Conservation (phyloP, 768 basidiomycete genomes). For the Kwoniella newhampshirensis region DNA sequence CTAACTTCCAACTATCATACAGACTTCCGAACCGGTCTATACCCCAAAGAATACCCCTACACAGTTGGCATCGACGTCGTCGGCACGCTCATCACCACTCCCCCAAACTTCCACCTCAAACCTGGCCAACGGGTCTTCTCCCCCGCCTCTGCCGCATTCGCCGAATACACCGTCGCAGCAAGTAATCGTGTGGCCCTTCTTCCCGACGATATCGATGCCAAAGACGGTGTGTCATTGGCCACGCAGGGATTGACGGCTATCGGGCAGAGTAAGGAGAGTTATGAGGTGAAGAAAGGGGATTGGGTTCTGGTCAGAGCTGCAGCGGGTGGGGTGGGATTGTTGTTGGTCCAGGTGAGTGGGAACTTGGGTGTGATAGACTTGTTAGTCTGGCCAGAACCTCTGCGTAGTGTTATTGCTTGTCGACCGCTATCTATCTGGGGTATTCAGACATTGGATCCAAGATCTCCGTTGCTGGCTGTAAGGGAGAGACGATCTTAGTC, state of each 20-base stretch:
- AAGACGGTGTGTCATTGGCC: constrained; percentile 65
- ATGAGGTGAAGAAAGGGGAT: constrained; percentile 72
- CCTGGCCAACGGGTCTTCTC: constrained; percentile 71
- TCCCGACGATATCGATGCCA: constrained; percentile 61
- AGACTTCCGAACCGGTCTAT: constrained; percentile 67
- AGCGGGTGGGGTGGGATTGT: constrained; percentile 76
- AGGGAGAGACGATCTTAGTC: too few species aligned
- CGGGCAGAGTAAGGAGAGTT: constrained; percentile 77
- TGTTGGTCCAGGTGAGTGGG: constrained; percentile 54
- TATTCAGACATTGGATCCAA: too few species aligned
- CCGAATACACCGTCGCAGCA: constrained; percentile 70
- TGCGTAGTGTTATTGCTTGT: too few species aligned
- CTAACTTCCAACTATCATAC: constrained; percentile 48
- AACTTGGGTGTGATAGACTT: neutral
- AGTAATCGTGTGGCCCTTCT: constrained; percentile 67
- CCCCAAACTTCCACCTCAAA: constrained; percentile 65
- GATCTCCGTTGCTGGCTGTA: too few species aligned
- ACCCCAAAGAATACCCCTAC: constrained; percentile 49
- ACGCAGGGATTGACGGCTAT: constrained; percentile 76
- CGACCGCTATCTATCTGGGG: too few species aligned
- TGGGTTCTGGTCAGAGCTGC: constrained; percentile 82
- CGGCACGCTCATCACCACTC: constrained; percentile 73
- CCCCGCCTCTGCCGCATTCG: constrained; percentile 57
- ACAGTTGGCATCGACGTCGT: constrained; percentile 75
- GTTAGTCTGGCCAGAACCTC: too few species aligned